A percentile compares a stretch with the other conserved stretches of the same genome.
Evolutionary conservation across 768 basidiomycete genomes (phyloP).

Genomic region (Amanita rimosa): DNA sequence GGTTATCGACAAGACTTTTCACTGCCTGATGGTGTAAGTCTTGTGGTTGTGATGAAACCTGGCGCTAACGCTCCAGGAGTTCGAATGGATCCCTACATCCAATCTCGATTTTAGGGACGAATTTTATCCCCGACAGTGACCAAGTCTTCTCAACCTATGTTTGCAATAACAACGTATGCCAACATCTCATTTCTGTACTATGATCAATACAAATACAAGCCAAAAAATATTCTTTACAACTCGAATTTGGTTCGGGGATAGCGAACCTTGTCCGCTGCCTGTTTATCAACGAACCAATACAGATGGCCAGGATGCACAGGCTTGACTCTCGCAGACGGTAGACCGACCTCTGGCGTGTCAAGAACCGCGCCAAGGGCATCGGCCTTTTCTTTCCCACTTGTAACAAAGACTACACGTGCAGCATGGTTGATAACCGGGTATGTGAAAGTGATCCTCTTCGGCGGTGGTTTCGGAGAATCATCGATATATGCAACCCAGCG

Average conservation of each 20-base stretch:
- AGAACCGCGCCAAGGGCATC: conserved; percentile 64
- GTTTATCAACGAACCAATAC: conserved; percentile 92
- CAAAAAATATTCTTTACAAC: conserved; percentile 23
- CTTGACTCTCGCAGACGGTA: conserved; percentile 77
- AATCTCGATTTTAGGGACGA: conserved; percentile 53
- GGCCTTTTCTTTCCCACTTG: conserved; percentile 71
- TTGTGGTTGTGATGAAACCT: not conserved
- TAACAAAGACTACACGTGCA: conserved; percentile 81
- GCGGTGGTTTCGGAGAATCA: conserved; percentile 91
- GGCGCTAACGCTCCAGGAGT: conserved; percentile 21
- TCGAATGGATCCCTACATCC: conserved; percentile 39
- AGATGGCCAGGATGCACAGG: conserved; percentile 74
- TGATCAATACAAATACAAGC: not conserved
- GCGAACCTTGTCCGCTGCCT: conserved; percentile 54
- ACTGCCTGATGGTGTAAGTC: conserved; percentile 2
- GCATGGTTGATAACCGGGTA: conserved; percentile 88
- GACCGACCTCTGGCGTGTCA: conserved; percentile 65
- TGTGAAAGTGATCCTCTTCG: conserved; percentile 85
- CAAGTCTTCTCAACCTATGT: not conserved
- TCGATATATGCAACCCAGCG: conserved; percentile 93
- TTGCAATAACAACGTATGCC: not conserved
- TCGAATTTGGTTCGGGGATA: conserved; percentile 49
- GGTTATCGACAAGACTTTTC: not conserved
- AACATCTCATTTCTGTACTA: not conserved
- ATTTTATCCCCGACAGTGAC: conserved; percentile 22